These are phyloP conservation scores for Colletotrichum gloeosporioides DNA, from an alignment of 2,329 filamentous ascomycete genomes.

Conservation along the genomic window DNA sequence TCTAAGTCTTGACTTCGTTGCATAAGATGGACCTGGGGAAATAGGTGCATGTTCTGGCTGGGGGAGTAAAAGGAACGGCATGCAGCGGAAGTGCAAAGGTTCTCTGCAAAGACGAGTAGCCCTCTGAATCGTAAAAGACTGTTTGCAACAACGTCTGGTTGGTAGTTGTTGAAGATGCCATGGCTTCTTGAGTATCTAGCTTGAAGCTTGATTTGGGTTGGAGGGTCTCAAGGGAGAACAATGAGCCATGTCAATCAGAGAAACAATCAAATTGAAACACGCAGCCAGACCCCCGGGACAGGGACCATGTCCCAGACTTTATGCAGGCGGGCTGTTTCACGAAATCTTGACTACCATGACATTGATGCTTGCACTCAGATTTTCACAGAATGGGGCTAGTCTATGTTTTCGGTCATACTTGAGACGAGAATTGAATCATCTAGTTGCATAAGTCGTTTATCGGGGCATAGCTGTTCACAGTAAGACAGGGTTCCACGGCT, in stretches of 20 bases:
- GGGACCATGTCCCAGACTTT: not conserved
- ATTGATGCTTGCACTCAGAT: not conserved
- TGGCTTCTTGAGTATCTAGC: not conserved
- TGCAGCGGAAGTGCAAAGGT: not conserved
- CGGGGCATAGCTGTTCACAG: not conserved
- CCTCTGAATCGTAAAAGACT: not conserved
- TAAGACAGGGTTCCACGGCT: not conserved
- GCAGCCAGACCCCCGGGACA: not conserved
- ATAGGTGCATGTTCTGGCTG: not conserved
- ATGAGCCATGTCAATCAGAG: not conserved
- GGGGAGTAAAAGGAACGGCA: not conserved
- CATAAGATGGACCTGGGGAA: not conserved
- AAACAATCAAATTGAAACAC: not conserved
- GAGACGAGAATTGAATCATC: not conserved
- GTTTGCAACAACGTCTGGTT: not conserved
- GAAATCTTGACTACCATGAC: not conserved
- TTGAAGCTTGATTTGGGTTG: not conserved
- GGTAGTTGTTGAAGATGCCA: not conserved
- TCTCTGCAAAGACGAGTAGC: not conserved
- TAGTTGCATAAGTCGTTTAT: conserved; percentile 6
- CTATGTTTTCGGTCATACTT: not conserved
- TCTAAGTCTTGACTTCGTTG: not conserved
- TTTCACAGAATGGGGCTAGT: not conserved
- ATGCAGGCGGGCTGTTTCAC: not conserved
- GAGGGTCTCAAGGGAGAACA: not conserved